Evolutionary conservation across 805 yeast species (phyloP), one percentile per base, ranked within the genome.

Genomic region (Starmerella stellata): DNA sequence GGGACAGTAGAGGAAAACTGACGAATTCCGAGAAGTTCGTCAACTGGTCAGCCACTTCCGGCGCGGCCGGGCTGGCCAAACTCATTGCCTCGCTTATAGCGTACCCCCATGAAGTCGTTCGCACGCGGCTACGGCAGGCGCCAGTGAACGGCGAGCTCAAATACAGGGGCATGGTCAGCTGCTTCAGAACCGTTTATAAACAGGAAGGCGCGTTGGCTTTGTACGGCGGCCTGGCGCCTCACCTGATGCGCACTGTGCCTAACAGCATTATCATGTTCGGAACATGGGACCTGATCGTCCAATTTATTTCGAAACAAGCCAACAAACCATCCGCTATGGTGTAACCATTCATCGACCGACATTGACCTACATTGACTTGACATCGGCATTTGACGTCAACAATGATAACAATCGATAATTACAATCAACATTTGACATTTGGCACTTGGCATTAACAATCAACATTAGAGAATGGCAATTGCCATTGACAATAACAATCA

Each of bases 201-300:
- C 95, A 90, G 53, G 98, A 90, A 61, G 98, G 99, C 1, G 59
- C 87, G 38, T 75, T 69, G 5, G 78, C 94, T 11, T 78, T 90
- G 82, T 90, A 90, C 56, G 95, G 99, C 40, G 99, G 99, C 1
- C 66, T 90, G 52, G 90, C 99, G 1, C 95, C 99, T 3, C 99
- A 90, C 60, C 63, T 90, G 52, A 69, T 90, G 63, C 72, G 98
- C 59, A 90, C 98, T 0, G 98, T 90, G 38, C 99, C 99, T 3
- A 90, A 90, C 60, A 79, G 93, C 53, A 83, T 90, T 55, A 87
- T 90, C 50, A 90, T 90, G 98, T 90, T 90, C 64, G 98, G 99
- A 34, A 85, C 96, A 3, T 90, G 96, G 96, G 99, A 90, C 55
- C 57, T 90, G 25, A 73, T 78, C 39, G 73, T 77, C 11, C 7